Evolutionary conservation across 164 flowering plant species (phyloP), one percentile per base, ranked within the genome.

Genomic region (Buxus sempervirens): DNA sequence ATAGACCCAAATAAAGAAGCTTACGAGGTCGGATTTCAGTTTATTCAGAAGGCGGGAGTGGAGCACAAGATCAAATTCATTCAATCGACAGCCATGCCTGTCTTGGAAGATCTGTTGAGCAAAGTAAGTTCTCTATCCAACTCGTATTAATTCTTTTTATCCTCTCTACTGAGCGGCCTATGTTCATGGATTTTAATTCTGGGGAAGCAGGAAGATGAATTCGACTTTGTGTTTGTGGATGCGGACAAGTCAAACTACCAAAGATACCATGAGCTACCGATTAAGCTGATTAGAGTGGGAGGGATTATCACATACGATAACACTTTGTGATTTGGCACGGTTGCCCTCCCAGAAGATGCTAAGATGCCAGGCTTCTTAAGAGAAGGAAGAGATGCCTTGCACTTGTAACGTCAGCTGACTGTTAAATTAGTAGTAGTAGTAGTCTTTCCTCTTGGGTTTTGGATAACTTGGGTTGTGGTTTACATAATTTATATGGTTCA

Each of bases 241-340:
- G n/a, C 87, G 0, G 80, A 84, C 65, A 88, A 88, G 65, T 60
- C 22, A 0, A 78, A 76, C 57, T 84, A 80, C 67, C 22, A 32
- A 19, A 72, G 77, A 5, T 84, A 85, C 49, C 85, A 82, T 16
- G 85, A 85, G 77, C 28, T 9, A 23, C 63, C 82, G 55, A 14
- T 85, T 63, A 79, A 84, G 36, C 45, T 85, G 54, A 73, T 87
- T 21, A 85, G 75, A 65, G 70, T 81, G 16, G 89, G 91, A 23
- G 91, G 89, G 25, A 13, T 84, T 0, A 72, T 82, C 1, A 84
- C 64, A 1, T 85, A 78, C 18, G 91, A 86, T 38, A 86, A 88
- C 69, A 84, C 87, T 0, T 60, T 87, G 18, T 82, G 86, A 86
- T 62, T 12, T 63, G 89, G 89, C 7, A 36, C 83, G 5, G 83